Percentiles rank a stretch among this genome's conserved stretches.
phyloP scores from a whole-genome alignment of 192 early-diverging fungal species.

The Entophlyctis luteolus region DNA sequence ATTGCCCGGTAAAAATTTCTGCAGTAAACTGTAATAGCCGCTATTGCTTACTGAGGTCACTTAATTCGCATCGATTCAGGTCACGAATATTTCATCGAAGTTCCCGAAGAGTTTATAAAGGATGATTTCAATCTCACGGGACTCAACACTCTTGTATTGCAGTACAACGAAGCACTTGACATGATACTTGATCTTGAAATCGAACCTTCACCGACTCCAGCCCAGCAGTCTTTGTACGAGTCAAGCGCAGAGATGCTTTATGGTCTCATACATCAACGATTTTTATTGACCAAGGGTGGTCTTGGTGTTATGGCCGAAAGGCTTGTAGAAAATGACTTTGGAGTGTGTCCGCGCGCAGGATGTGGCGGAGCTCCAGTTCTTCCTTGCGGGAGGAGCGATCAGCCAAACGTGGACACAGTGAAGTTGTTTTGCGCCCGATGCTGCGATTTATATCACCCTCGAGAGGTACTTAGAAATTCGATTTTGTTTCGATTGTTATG shows the following conservation, averaged over 20 bases:
- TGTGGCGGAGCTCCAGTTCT: slow-evolving; percentile 49
- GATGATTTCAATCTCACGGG: slow-evolving; percentile 99
- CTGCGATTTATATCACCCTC: slow-evolving; percentile 51
- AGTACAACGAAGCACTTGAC: slow-evolving; percentile 89
- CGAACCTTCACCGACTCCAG: slow-evolving; percentile 43
- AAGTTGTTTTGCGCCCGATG: slow-evolving; percentile 59
- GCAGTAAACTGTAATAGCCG: too few species aligned
- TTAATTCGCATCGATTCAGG: slow-evolving; percentile 21
- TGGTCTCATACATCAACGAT: slow-evolving; percentile 90
- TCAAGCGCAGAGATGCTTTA: slow-evolving; percentile 87
- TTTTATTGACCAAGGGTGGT: slow-evolving; percentile 81
- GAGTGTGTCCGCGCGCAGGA: slow-evolving; percentile 48
- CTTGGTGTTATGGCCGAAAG: slow-evolving; percentile 73
- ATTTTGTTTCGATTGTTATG: too few species aligned
- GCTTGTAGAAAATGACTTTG: slow-evolving; percentile 42
- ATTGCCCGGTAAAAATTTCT: slow-evolving; percentile 41
- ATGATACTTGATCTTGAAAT: slow-evolving; percentile 82
- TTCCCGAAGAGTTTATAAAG: slow-evolving; percentile 66
- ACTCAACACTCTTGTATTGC: slow-evolving; percentile 70
- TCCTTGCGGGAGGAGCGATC: slow-evolving; percentile 48
- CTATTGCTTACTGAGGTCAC: not conserved
- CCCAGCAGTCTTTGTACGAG: slow-evolving; percentile 68
- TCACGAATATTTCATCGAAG: slow-evolving; percentile 51
- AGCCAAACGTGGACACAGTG: slow-evolving; percentile 40
- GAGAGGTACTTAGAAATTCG: slow-evolving; percentile 28